These are phyloP conservation scores for Piper longum DNA, from an alignment of 164 flowering plant genomes.

Conservation along the genomic window DNA sequence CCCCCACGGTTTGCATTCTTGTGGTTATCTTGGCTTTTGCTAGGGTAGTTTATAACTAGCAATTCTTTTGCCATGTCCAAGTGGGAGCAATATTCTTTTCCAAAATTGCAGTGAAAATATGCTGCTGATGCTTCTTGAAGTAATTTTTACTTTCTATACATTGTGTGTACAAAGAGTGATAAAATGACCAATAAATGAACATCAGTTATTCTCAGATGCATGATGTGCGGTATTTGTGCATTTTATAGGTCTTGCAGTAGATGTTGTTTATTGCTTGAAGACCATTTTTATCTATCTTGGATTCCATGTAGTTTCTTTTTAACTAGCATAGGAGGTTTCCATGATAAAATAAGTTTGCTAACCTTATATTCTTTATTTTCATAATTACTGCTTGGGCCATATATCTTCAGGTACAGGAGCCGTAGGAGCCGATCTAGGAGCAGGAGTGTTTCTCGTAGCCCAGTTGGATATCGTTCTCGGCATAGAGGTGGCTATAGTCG, in stretches of 20 bases:
- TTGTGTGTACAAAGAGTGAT: neutral
- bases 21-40: neutral
- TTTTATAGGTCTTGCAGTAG: neutral
- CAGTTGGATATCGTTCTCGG: constrained; percentile 48
- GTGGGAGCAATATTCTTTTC: too few species aligned
- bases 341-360: too few species aligned
- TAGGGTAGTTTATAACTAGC: too few species aligned
- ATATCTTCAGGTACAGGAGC: constrained; percentile 49
- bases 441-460: constrained; percentile 66
- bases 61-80: too few species aligned
- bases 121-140: neutral
- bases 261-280: too few species aligned
- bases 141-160: neutral
- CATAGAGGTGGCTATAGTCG: constrained; percentile 35
- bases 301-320: too few species aligned
- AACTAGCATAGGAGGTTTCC: too few species aligned
- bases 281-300: too few species aligned
- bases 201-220: neutral
- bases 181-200: neutral
- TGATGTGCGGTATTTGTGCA: neutral
- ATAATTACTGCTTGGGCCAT: too few species aligned
- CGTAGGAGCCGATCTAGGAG: constrained; percentile 75
- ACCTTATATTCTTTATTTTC: too few species aligned
- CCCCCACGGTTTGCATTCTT: constrained; percentile 50
- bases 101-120: neutral